phyloP scores from a whole-genome alignment of 2,329 filamentous ascomycete species.

The Knoxdaviesia proteae region DNA sequence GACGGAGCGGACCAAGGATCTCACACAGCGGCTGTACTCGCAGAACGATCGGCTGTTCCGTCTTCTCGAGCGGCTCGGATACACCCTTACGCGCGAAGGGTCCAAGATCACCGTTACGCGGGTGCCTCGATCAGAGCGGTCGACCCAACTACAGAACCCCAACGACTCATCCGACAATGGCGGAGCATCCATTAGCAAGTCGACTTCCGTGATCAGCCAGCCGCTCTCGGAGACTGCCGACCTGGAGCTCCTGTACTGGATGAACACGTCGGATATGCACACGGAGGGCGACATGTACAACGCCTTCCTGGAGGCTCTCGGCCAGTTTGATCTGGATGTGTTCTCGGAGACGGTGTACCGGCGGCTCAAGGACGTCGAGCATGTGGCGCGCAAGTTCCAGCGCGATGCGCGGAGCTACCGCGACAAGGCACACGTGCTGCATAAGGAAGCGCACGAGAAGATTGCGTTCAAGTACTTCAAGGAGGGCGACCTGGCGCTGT shows the following conservation, averaged over 20 bases:
- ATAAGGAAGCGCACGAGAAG: conserved; percentile 81
- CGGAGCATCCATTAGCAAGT: conserved; percentile 4
- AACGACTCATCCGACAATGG: conserved; percentile 31
- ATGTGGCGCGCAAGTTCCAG: conserved; percentile 81
- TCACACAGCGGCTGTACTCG: conserved; percentile 63
- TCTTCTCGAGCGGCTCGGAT: conserved; percentile 72
- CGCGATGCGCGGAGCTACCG: conserved; percentile 72
- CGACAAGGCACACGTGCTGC: conserved; percentile 61
- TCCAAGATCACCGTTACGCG: conserved; percentile 58
- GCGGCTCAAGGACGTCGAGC: conserved; percentile 80
- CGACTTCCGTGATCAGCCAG: conserved; percentile 28
- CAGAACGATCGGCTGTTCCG: conserved; percentile 70
- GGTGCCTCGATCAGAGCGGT: conserved; percentile 37
- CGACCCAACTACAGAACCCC: conserved; percentile 27
- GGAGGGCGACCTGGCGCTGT: conserved; percentile 82
- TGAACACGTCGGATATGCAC: conserved; percentile 43
- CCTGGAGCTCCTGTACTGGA: conserved; percentile 63
- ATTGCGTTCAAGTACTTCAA: conserved; percentile 94
- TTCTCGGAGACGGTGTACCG: conserved; percentile 76
- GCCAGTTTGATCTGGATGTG: conserved; percentile 62
- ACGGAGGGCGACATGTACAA: conserved; percentile 47
- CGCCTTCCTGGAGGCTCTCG: conserved; percentile 51
- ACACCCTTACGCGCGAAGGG: conserved; percentile 55
- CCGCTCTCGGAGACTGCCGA: conserved; percentile 42
- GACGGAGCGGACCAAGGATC: conserved; percentile 53